These are phyloP conservation scores for Pleurotus giganteus DNA, from an alignment of 768 basidiomycete species.

Conservation along the genomic window DNA sequence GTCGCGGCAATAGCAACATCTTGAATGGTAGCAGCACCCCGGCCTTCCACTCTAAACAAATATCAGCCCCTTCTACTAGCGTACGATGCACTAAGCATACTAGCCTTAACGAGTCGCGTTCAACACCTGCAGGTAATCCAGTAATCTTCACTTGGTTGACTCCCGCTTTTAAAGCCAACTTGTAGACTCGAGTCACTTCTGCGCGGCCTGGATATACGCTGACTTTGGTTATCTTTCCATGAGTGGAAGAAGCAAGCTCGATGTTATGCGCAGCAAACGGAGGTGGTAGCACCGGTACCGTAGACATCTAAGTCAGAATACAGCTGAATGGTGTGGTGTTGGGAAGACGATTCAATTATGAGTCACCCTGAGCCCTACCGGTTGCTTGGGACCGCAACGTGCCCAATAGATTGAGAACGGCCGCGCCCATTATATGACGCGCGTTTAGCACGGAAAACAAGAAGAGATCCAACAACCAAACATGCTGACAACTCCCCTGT, in stretches of 20 bases:
- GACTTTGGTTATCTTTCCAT: slow-evolving; percentile 37
- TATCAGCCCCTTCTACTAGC: background rate
- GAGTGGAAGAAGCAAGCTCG: slow-evolving; percentile 25
- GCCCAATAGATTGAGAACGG: no score
- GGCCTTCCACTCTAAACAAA: slow-evolving; percentile 38
- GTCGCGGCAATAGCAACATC: slow-evolving; percentile 34
- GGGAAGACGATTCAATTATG: background rate
- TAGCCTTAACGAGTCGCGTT: slow-evolving; percentile 40
- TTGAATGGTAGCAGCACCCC: slow-evolving; percentile 44
- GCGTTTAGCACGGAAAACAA: no score
- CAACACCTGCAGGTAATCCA: slow-evolving; percentile 35
- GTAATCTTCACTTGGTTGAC: slow-evolving; percentile 38
- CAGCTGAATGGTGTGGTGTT: background rate
- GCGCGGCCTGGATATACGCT: slow-evolving; percentile 41
- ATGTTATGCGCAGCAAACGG: slow-evolving; percentile 19
- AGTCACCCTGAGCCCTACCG: background rate
- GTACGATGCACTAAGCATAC: background rate
- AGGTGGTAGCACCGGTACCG: background rate
- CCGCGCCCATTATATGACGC: no score
- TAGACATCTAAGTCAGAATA: background rate
- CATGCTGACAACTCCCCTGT: no score
- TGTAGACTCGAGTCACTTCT: slow-evolving; percentile 39
- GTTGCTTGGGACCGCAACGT: no score
- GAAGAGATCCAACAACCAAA: no score
- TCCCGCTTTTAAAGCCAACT: slow-evolving; percentile 34